These are phyloP conservation scores for Elongisporangium anandrum DNA, from an alignment of 352 stramenopile genomes.

Conservation along the genomic window DNA sequence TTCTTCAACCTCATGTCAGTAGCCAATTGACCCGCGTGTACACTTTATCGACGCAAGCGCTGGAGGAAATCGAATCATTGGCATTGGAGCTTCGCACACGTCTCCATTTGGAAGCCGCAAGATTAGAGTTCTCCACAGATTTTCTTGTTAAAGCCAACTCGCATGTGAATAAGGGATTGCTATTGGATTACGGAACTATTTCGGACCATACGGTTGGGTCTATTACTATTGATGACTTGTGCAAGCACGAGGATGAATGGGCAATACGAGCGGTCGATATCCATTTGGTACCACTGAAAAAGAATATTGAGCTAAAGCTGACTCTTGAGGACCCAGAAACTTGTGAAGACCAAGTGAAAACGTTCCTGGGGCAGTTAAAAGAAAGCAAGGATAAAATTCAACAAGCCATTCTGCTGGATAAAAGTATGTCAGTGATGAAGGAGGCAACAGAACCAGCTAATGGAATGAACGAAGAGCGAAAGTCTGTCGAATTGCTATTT, in stretches of 20 bases:
- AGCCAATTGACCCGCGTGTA: slow-evolving; percentile 73
- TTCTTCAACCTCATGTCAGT: slow-evolving; percentile 72
- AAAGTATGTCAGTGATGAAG: slow-evolving; percentile 18
- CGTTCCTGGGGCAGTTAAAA: slow-evolving; percentile 70
- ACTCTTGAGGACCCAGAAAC: slow-evolving; percentile 36
- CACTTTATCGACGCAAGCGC: slow-evolving; percentile 35
- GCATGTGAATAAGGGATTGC: slow-evolving; percentile 54
- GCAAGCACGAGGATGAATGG: slow-evolving; percentile 26
- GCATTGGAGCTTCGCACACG: slow-evolving; percentile 72
- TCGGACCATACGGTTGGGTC: slow-evolving; percentile 1
- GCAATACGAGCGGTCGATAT: slow-evolving; percentile 49
- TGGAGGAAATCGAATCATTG: slow-evolving; percentile 84
- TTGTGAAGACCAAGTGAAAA: slow-evolving; percentile 36
- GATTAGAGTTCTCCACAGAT: slow-evolving; percentile 81
- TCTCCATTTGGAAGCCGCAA: slow-evolving; percentile 79
- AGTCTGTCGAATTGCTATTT: slow-evolving; percentile 19
- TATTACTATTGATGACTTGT: slow-evolving; percentile 24
- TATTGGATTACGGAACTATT: slow-evolving; percentile 53
- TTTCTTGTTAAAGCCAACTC: slow-evolving; percentile 80
- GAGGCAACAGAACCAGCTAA: background rate
- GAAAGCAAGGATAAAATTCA: slow-evolving; percentile 49
- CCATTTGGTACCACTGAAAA: slow-evolving; percentile 61
- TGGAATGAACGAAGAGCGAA: slow-evolving; percentile 5
- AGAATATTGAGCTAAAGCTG: slow-evolving; percentile 59
- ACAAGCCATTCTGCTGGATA: slow-evolving; percentile 15